Base-by-base conservation (phyloP, 441 rosid species). In the Monsonia emarginata region DNA sequence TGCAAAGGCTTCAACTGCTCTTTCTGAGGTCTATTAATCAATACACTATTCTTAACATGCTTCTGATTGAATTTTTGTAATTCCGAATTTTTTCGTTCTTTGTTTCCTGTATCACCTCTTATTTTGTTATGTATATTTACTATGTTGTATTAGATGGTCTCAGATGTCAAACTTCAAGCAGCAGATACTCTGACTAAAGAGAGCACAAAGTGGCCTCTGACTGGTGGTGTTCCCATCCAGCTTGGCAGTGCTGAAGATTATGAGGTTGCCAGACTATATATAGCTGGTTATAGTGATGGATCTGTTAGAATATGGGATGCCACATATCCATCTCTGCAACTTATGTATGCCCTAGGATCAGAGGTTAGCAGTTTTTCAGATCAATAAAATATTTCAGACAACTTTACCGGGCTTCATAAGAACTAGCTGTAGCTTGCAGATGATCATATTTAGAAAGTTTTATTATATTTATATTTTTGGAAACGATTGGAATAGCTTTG, bases 291-390 rank as follows among this genome's bases (percentile, higher is more conserved):
- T 76, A 78, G 74, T 71, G 84, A 86, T 57, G 91, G 87, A 60
- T 84, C 85, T 69, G 75, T 80, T 73, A 80, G 75, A 74, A 81
- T 84, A 74, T 86, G 88, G 91, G 91, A 84, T 67, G 87, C 88
- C 57, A 82, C 88, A 62, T 81, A 73, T 75, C 87, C 87, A 46
- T 58, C 80, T 69, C 67, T 80, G 19, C 76, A 79, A 32, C 91
- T 69, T 64, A 72, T 84, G 27, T 77, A 73, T 69, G 70, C 67
- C 70, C 56, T 86, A 48, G 74, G 75, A 66, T 72, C 82, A 34
- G 80, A 81, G 80, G 87, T 84, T 57, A 28, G 78, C 6, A 18
- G 0, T 8, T 27, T 64, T 40, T 68, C 16, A 13, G 34, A 50
- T 58, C 57, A 56, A 71, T 24, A 13, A 67, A 21, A 52, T 42